Evolutionary conservation across 805 yeast genomes (phyloP).

Genomic region (Wickerhamomyces subpelliculosus): DNA sequence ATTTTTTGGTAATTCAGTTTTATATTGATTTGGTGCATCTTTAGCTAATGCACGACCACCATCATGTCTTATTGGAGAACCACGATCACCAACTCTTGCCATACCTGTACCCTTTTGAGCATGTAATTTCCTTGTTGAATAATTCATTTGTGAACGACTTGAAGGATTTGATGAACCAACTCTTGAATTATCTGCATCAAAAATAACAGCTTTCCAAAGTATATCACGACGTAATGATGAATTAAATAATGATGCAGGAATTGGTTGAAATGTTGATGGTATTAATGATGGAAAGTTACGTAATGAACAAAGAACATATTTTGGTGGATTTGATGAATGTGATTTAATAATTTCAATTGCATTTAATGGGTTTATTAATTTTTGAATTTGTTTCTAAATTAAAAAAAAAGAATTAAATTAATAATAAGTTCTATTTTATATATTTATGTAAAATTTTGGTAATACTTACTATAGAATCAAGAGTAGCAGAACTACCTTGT

Average conservation of each 20-base stretch:
- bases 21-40: conserved; percentile 83
- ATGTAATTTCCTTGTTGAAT: conserved; percentile 70
- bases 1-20: conserved; percentile 68
- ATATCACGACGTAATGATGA: conserved; percentile 83
- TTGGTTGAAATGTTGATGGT: conserved; percentile 72
- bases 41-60: conserved; percentile 90
- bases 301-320: conserved; percentile 67
- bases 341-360: background rate
- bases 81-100: conserved; percentile 95
- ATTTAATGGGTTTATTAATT: conserved; percentile 1
- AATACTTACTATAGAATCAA: too few relatives aligned
- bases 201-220: conserved; percentile 90
- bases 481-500: too few relatives aligned
- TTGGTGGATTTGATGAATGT: conserved; percentile 44
- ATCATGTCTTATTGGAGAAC: conserved; percentile 84
- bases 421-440: too few relatives aligned
- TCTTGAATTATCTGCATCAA: conserved; percentile 82
- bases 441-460: too few relatives aligned
- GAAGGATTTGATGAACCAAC: conserved; percentile 87
- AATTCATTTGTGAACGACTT: conserved; percentile 81
- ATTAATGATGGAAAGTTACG: conserved; percentile 87
- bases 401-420: too few relatives aligned
- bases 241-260: conserved; percentile 63
- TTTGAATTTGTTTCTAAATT: too few relatives aligned
- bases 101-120: conserved; percentile 93